Evolutionary conservation across 1,284 basidiomycete genomes (phyloP), one percentile per base, ranked within the genome.

Genomic region (Rhodotorula sp.): DNA sequence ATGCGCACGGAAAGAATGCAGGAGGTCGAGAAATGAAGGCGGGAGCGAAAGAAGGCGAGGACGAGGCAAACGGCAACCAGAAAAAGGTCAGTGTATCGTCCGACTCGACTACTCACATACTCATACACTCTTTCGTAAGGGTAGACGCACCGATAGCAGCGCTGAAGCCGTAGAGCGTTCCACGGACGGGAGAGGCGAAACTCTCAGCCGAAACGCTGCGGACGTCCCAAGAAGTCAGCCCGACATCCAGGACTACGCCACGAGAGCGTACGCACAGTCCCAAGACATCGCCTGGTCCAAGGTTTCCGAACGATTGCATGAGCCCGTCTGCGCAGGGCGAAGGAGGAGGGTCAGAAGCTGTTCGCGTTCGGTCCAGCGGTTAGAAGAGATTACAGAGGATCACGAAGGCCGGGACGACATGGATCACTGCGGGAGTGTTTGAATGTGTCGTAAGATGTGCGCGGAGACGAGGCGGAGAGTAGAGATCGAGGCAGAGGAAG

Each of bases 111-210:
- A 4, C 39, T 17, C 4, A 17, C 13, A 17, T 44, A 3, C 39
- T 44, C 39, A 10, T 4, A 10, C 11, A 44, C 39, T 44, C 39
- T 17, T 15, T 44, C 19, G 39, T 15, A 13, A 13, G 17, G 22
- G 1, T 30, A 17, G 53, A 36, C 8, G 88, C 88, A 10, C 88
- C 89, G 62, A 44, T 44, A 44, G 39, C 39, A 10, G 39, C 39
- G 39, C 39, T 44, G 39, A 44, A 44, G 39, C 39, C 39, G 39
- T 44, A 44, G 19, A 44, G 39, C 39, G 39, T 44, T 44, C 39
- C 39, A 13, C 88, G 83, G 57, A 89, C 84, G 4, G 87, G 84
- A 1, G 88, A 90, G 15, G 88, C 85, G 78, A 85, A 89, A 10
- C 86, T 87, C 84, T 89, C 77, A 6, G 79, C 71, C 22, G 73